Evolutionary conservation across 495 filamentous ascomycete species (phyloP), one percentile per base, ranked within the genome.

Genomic region (Chaetomium cochliodes): DNA sequence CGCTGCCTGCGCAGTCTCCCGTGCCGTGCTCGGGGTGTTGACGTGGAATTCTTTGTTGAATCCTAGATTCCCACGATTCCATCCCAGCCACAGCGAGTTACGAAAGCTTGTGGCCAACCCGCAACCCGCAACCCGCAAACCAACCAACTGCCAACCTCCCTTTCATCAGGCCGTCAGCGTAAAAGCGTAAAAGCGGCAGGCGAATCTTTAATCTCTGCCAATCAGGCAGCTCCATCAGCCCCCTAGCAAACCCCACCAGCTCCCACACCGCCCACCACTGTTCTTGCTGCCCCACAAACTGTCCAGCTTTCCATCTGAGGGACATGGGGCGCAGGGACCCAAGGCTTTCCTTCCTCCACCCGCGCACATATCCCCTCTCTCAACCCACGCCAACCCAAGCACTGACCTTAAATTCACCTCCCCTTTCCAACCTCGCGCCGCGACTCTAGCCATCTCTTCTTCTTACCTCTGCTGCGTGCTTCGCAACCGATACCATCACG

Each of bases 351-450:
- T 70, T 68, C 72, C 65, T 70, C 73, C 66, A 62, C 67, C 64
- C 69, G 50, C 67, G 46, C 69, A 72, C 73, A 69, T 70, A 67
- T 60, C 60, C 63, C 65, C 62, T 51, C 67, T 65, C 65, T 65
- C 65, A 73, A 67, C 67, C 66, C 69, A 67, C 72, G 69, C 73
- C 74, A 69, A 72, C 73, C 69, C 69, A 69, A 71, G 65, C 67
- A 66, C 73, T 74, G 75, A 81, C 79, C 80, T 80, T 77, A 79
- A 82, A 81, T 77, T 76, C 81, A 81, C 74, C 77, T 80, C 76
- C 78, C 76, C 76, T 78, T 77, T 70, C 74, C 75, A 78, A 74
- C 74, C 76, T 78, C 76, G 67, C 71, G 72, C 65, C 67, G 66
- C 66, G 59, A 65, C 60, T 65, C 37, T 51, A 64, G 65, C 68